Base-by-base conservation (phyloP, 225 moss, liverwort and hornwort species). In the Pseudoscleropodium purum region DNA sequence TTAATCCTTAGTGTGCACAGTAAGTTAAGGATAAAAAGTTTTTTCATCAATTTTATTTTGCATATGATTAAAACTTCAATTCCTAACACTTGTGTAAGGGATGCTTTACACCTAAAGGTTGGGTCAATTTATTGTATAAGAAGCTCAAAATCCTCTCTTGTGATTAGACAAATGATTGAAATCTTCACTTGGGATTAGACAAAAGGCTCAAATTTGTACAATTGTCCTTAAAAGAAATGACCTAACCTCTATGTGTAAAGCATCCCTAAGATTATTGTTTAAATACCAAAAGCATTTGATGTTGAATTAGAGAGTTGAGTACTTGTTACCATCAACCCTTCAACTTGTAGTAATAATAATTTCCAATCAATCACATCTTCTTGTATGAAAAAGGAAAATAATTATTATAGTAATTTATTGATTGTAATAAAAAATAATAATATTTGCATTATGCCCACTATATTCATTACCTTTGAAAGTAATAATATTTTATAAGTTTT, bases 1-100 rank as follows among this genome's bases (percentile, higher is more conserved):
- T 72, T 72, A 15, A 15, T 26, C 26, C 15, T 41, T 1, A 0
- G 9, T 41, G 26, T 72, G 8, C 1, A 3, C 5, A 39, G 0
- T 39, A n/a, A 13, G 2, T 39, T n/a, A 14, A 41, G 15, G 5
- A 11, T 41, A 26, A 25, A 41, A 70, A 8, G 1, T 15, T 0
- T 5, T 41, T 72, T 9, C 15, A 72, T 72, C 72, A 15, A 41
- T 26, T 26, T 72, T 1, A 5, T 15, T 72, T 72, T 72, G 25
- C 8, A 41, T 72, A 26, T 5, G 15, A 25, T 41, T 26, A 15
- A 72, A 41, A 72, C 26, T 72, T 26, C 41, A 39, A 24, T 39
- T 39, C 39, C 7, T 70, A 25, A 70, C 13, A 25, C 39, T 39
- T 25, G 8, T 25, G 0, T 25, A 39, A 39, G 13, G 8, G 4